These are phyloP conservation scores for Viola pubescens DNA, from an alignment of 441 rosid species.

Conservation along the genomic window DNA sequence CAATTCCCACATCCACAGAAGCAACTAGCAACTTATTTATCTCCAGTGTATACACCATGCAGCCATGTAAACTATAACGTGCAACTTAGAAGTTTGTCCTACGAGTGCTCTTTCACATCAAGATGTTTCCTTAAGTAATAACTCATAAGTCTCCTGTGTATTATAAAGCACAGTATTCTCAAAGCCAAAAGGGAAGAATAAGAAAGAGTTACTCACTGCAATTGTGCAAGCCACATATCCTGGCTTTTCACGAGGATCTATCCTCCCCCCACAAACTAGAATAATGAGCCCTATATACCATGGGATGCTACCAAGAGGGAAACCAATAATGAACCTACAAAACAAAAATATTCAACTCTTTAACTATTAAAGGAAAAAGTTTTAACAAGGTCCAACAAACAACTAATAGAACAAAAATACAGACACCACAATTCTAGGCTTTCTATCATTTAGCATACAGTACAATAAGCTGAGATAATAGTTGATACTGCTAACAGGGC, in stretches of 20 bases:
- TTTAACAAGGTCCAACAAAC: too few relatives aligned
- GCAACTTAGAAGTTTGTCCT: too few relatives aligned
- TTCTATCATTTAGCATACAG: too few relatives aligned
- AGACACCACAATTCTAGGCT: too few relatives aligned
- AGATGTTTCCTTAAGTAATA: not conserved
- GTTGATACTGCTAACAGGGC: too few relatives aligned
- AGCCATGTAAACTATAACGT: too few relatives aligned
- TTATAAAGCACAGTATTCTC: not conserved
- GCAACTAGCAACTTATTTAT: too few relatives aligned
- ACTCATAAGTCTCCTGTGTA: not conserved
- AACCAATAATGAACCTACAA: slow-evolving; percentile 83
- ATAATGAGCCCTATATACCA: slow-evolving; percentile 76
- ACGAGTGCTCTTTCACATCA: not conserved
- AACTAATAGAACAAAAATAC: too few relatives aligned
- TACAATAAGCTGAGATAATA: too few relatives aligned
- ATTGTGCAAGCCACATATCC: slow-evolving; percentile 75
- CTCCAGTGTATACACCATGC: too few relatives aligned
- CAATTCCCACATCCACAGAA: too few relatives aligned
- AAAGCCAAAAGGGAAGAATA: not conserved
- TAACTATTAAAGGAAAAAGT: not conserved
- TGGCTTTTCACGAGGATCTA: slow-evolving; percentile 73
- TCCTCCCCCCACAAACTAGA: slow-evolving; percentile 43
- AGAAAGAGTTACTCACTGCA: slow-evolving; percentile 57
- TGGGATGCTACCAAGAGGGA: slow-evolving; percentile 74
- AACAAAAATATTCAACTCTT: slow-evolving; percentile 3